These are phyloP conservation scores for Talaromyces sp. DNA, from an alignment of 2,329 filamentous ascomycete species.

Conservation along the genomic window DNA sequence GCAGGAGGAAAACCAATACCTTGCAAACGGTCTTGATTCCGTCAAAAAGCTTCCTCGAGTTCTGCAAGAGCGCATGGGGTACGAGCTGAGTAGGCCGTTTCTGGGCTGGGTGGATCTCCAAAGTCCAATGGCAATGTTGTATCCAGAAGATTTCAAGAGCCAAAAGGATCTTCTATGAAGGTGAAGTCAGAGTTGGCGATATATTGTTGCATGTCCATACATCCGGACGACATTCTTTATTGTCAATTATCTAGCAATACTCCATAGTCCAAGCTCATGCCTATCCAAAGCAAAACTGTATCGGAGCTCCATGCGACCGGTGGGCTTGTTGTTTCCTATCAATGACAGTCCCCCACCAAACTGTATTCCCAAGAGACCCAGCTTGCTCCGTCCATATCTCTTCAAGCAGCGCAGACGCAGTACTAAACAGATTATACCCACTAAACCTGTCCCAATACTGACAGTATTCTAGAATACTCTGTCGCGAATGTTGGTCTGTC, in stretches of 20 bases:
- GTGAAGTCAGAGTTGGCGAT: no score
- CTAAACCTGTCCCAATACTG: background rate
- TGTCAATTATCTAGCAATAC: no score
- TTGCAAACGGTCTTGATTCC: background rate
- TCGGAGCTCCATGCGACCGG: background rate
- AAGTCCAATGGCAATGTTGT: background rate
- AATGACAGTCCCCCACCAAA: slow-evolving; percentile 4
- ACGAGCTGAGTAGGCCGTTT: background rate
- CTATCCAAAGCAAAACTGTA: background rate
- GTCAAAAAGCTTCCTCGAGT: background rate
- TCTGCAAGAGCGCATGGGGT: background rate
- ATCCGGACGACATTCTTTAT: background rate
- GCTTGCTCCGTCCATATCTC: slow-evolving; percentile 1
- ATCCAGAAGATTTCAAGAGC: background rate
- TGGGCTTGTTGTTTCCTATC: background rate
- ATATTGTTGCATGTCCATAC: no score
- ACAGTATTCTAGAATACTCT: slow-evolving; percentile 1
- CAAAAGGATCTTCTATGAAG: background rate
- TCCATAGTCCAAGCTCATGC: background rate
- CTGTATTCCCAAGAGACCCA: background rate
- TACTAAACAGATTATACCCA: slow-evolving; percentile 2
- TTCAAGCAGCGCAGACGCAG: background rate
- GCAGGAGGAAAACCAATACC: slow-evolving; percentile 5
- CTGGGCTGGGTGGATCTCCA: slow-evolving; percentile 3
- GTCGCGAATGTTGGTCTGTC: background rate